Evolutionary conservation across 352 stramenopile genomes (phyloP).

Genomic region (Pythium volutum): DNA sequence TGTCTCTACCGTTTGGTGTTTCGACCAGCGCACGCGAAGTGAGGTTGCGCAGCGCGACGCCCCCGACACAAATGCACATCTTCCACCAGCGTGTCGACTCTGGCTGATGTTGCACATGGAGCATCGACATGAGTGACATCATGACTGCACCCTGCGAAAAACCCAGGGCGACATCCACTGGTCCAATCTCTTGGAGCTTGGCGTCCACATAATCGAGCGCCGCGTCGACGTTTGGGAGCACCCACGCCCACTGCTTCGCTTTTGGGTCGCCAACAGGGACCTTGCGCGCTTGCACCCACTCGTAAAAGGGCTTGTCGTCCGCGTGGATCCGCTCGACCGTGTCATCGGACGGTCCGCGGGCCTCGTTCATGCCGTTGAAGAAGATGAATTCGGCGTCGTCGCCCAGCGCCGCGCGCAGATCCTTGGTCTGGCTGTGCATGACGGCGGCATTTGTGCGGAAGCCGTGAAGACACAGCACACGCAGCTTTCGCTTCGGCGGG

Average conservation of each 20-base stretch:
- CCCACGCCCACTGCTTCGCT: constrained; percentile 41
- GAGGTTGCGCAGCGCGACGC: constrained; percentile 26
- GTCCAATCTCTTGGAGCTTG: constrained; percentile 38
- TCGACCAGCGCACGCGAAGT: constrained; percentile 39
- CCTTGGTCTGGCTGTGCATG: constrained; percentile 50
- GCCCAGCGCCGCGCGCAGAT: constrained; percentile 38
- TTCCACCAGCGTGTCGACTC: constrained; percentile 40
- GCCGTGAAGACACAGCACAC: constrained; percentile 62
- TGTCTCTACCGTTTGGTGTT: constrained; percentile 25
- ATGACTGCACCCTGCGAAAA: constrained; percentile 70
- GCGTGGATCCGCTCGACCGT: constrained; percentile 45
- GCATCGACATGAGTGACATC: constrained; percentile 44
- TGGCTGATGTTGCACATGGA: constrained; percentile 27
- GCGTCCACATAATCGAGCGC: constrained; percentile 45
- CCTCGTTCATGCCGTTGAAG: constrained; percentile 47
- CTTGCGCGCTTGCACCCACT: constrained; percentile 38
- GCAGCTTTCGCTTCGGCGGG: constrained; percentile 19
- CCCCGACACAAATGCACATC: constrained; percentile 46
- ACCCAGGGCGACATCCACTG: constrained; percentile 58
- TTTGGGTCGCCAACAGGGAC: constrained; percentile 22
- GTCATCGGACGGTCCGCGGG: constrained; percentile 38
- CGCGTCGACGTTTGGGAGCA: constrained; percentile 43
- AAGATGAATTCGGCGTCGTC: constrained; percentile 55
- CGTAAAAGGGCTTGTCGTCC: constrained; percentile 46
- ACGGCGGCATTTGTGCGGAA: constrained; percentile 52